A percentile compares a stretch with the other conserved stretches of the same genome.
These are phyloP conservation scores for Rauvolfia tetraphylla DNA, from an alignment of 257 asterid species.

Conservation along the genomic window DNA sequence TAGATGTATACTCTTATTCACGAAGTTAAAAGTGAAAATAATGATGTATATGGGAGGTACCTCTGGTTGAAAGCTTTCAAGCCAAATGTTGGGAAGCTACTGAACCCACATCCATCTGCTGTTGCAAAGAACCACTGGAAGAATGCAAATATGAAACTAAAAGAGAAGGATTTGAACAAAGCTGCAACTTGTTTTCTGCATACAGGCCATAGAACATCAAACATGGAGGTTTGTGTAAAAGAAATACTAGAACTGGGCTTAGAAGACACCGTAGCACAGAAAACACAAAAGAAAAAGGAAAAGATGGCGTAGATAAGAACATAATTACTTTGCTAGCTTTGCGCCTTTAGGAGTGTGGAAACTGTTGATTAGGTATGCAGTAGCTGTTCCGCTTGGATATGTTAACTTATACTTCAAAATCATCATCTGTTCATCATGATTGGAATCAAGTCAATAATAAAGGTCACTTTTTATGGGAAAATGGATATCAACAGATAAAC, in stretches of 20 bases:
- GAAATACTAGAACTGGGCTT: neutral
- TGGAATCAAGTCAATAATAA: neutral
- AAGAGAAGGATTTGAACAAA: slow-evolving; percentile 55
- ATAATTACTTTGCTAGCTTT: slow-evolving; percentile 60
- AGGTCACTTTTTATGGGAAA: no score
- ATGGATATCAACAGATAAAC: no score
- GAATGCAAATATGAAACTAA: slow-evolving; percentile 53
- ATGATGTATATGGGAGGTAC: slow-evolving; percentile 3
- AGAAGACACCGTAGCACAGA: no score
- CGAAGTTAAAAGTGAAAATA: neutral
- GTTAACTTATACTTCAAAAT: slow-evolving; percentile 68
- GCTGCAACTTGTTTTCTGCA: slow-evolving; percentile 55
- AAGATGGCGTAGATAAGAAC: no score
- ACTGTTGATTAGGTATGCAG: slow-evolving; percentile 77
- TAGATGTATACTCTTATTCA: no score
- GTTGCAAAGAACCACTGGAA: slow-evolving; percentile 68
- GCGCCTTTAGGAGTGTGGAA: slow-evolving; percentile 88
- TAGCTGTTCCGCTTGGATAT: slow-evolving; percentile 91
- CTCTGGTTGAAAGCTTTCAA: slow-evolving; percentile 44
- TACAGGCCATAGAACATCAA: no score
- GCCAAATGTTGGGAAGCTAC: slow-evolving; percentile 76
- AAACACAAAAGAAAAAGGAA: no score
- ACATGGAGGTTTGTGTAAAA: no score
- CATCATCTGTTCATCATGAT: slow-evolving; percentile 49
- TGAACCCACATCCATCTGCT: slow-evolving; percentile 67